A percentile compares a stretch with the other conserved stretches of the same genome.
These are phyloP conservation scores for Wallacemonas sp. DNA, from an alignment of 208 protist species.

Conservation along the genomic window DNA sequence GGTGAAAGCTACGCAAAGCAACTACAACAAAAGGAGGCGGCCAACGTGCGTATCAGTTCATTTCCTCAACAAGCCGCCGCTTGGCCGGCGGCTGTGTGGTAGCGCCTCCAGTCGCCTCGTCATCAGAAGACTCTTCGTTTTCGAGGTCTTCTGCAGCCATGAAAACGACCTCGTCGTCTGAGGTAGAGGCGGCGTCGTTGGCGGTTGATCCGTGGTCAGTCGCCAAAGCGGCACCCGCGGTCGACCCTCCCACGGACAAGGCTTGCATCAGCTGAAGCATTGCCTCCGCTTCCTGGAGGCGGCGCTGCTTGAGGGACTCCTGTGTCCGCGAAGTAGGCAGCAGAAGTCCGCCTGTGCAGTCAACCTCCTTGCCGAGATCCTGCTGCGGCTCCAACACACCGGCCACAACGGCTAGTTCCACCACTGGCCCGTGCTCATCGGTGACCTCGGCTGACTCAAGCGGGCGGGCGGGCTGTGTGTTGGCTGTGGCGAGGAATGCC, in stretches of 20 bases:
- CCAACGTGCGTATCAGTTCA: no score
- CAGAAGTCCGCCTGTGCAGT: conserved; percentile 38
- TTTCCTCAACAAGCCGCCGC: conserved; percentile 40
- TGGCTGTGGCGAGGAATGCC: not conserved
- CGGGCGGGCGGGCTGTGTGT: not conserved
- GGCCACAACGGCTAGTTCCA: conserved; percentile 80
- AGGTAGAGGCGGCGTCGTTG: conserved; percentile 14
- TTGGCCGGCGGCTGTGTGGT: conserved; percentile 1
- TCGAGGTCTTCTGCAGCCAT: conserved; percentile 71
- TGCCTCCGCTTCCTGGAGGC: conserved; percentile 67
- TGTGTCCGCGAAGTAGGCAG: conserved; percentile 57
- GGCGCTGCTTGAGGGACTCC: conserved; percentile 39
- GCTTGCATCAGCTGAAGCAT: conserved; percentile 71
- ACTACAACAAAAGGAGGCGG: no score
- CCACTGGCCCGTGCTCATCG: conserved; percentile 8
- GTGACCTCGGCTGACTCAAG: not conserved
- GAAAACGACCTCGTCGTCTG: conserved; percentile 47
- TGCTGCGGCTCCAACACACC: conserved; percentile 68
- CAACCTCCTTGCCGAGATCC: not conserved
- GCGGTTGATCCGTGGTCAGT: not conserved
- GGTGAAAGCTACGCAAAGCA: no score
- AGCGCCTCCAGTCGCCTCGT: conserved; percentile 11
- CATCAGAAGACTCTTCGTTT: conserved; percentile 58
- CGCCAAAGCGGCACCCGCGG: not conserved
- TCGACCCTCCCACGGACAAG: conserved; percentile 21